Conservation (phyloP, 495 filamentous ascomycete species). For the Penicillium samsonianum region DNA sequence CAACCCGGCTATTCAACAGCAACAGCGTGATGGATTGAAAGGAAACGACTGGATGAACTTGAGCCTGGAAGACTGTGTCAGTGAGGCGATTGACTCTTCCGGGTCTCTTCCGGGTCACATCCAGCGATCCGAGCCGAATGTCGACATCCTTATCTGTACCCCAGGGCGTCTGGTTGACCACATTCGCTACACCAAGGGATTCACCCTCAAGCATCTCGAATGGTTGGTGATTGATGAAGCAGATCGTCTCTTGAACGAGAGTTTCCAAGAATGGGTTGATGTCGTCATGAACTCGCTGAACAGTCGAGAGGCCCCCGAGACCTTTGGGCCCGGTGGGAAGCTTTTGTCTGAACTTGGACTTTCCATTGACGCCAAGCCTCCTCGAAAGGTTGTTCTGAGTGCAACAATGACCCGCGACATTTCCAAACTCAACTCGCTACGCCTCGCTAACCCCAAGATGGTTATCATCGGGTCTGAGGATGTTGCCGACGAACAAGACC, state of each 20-base stretch:
- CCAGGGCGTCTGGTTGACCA: slow-evolving; percentile 93
- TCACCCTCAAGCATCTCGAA: slow-evolving; percentile 68
- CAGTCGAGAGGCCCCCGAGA: slow-evolving; percentile 45
- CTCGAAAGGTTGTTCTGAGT: slow-evolving; percentile 77
- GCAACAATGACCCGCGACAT: slow-evolving; percentile 93
- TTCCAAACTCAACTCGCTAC: slow-evolving; percentile 72
- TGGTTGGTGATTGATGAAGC: slow-evolving; percentile 96
- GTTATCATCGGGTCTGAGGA: slow-evolving; percentile 66
- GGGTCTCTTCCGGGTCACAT: slow-evolving; percentile 61
- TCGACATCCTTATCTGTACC: slow-evolving; percentile 89
- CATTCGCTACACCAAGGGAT: slow-evolving; percentile 77
- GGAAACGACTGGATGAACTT: slow-evolving; percentile 52
- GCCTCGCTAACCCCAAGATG: slow-evolving; percentile 70
- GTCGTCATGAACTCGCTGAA: slow-evolving; percentile 67
- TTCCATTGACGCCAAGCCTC: slow-evolving; percentile 41
- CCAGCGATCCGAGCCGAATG: slow-evolving; percentile 61
- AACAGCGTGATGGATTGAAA: slow-evolving; percentile 40
- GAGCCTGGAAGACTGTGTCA: slow-evolving; percentile 44
- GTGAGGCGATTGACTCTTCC: slow-evolving; percentile 41
- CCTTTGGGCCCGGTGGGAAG: slow-evolving; percentile 49
- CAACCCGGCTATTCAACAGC: slow-evolving; percentile 52
- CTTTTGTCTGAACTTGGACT: slow-evolving; percentile 40
- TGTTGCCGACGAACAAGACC: slow-evolving; percentile 30
- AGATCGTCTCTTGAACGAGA: slow-evolving; percentile 85
- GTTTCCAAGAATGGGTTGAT: slow-evolving; percentile 89